These are phyloP conservation scores for Singerocomus inundabilis DNA, from an alignment of 1,284 basidiomycete species.

Conservation along the genomic window DNA sequence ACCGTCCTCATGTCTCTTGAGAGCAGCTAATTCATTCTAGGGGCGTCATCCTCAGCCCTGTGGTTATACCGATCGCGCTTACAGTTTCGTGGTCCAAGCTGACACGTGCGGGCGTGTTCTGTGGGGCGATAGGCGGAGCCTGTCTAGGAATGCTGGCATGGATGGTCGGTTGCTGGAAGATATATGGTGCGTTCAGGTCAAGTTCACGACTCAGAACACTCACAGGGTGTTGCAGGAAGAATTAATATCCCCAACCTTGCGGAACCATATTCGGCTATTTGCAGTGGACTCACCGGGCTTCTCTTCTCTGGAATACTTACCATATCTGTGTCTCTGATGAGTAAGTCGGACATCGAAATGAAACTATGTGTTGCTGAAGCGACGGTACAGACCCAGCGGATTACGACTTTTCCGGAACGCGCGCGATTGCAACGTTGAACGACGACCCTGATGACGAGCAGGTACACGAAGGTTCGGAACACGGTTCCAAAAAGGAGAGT, in stretches of 20 bases:
- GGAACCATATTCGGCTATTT: conserved; percentile 47
- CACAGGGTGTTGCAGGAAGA: conserved; percentile 28
- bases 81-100: conserved; percentile 51
- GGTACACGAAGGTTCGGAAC: conserved; percentile 1
- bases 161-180: conserved; percentile 53
- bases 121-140: conserved; percentile 44
- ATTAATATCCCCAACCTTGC: conserved; percentile 46
- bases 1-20: neutral
- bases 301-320: conserved; percentile 46
- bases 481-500: neutral
- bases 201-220: neutral
- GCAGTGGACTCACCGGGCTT: conserved; percentile 45
- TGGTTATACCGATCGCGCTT: conserved; percentile 48
- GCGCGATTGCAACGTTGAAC: conserved; percentile 40
- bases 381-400: conserved; percentile 38
- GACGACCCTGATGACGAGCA: conserved; percentile 3
- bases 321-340: conserved; percentile 41
- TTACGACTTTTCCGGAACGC: conserved; percentile 48
- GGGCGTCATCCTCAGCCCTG: conserved; percentile 47
- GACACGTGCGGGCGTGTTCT: conserved; percentile 39
- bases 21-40: conserved; percentile 24
- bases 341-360: conserved; percentile 30
- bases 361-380: neutral
- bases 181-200: conserved; percentile 37
- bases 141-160: conserved; percentile 47